Evolutionary conservation across 2,329 filamentous ascomycete species (phyloP).

Genomic region (Pseudogymnoascus sp.): DNA sequence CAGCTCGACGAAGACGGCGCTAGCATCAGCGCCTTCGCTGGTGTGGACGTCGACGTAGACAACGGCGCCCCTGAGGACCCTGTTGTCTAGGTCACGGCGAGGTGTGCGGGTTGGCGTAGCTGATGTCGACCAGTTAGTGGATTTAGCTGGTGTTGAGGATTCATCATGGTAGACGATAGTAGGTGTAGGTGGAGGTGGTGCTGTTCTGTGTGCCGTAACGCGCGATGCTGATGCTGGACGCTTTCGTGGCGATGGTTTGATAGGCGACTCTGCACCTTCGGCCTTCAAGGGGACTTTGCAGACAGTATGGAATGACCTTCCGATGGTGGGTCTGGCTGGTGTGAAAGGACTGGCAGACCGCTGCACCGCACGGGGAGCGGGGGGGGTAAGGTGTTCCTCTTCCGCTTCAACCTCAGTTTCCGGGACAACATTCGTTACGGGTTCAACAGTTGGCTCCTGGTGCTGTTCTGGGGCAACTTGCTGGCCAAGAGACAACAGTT

Average conservation of each 20-base stretch:
- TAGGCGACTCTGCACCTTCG: conserved; percentile 45
- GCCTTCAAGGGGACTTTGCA: conserved; percentile 71
- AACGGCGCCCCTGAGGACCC: conserved; percentile 60
- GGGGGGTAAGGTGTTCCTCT: conserved; percentile 16
- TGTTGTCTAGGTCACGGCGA: conserved; percentile 44
- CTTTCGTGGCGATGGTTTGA: conserved; percentile 30
- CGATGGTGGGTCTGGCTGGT: conserved; percentile 45
- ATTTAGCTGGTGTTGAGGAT: conserved; percentile 42
- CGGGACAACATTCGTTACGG: conserved; percentile 21
- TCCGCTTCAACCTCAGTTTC: not conserved
- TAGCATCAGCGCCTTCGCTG: conserved; percentile 72
- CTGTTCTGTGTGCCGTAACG: conserved; percentile 38
- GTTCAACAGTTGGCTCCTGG: conserved; percentile 10
- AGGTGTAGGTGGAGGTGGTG: conserved; percentile 19
- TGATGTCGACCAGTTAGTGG: conserved; percentile 45
- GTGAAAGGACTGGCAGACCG: conserved; percentile 44
- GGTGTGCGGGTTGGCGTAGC: conserved; percentile 52
- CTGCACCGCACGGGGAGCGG: conserved; percentile 22
- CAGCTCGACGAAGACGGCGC: conserved; percentile 72
- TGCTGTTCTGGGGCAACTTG: conserved; percentile 9
- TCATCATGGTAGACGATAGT: conserved; percentile 3
- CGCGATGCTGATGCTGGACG: conserved; percentile 37
- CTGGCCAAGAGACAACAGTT: conserved; percentile 28
- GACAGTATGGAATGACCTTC: conserved; percentile 59
- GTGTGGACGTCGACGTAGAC: conserved; percentile 82